phyloP scores from a whole-genome alignment of 192 early-diverging fungal genomes.

The Chytriomyces sp. region DNA sequence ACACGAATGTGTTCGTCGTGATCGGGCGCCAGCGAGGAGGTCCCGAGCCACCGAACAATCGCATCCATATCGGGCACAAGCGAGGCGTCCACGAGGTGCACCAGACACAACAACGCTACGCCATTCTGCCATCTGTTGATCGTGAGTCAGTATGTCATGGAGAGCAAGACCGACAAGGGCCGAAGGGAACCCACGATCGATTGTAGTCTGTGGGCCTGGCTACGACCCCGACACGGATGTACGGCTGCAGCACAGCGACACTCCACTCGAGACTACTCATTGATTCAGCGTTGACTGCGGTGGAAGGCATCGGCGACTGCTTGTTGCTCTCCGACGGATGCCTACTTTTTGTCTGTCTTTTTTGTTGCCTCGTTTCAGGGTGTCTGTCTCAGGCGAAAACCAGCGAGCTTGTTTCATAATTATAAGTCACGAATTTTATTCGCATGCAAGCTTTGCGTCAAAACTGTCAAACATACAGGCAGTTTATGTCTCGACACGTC shows the following conservation, averaged over 20 bases:
- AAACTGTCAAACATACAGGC: conserved; percentile 46
- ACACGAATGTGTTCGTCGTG: neutral
- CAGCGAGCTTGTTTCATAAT: too few relatives aligned
- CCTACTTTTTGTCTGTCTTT: too few relatives aligned
- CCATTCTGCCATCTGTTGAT: conserved; percentile 17
- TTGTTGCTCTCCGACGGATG: too few relatives aligned
- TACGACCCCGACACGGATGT: conserved; percentile 9
- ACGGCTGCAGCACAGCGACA: neutral
- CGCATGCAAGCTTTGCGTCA: conserved; percentile 55
- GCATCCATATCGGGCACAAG: conserved; percentile 18
- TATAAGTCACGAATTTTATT: too few relatives aligned
- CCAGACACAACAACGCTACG: conserved; percentile 13
- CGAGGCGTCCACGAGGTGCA: conserved; percentile 4
- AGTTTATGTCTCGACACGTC: neutral
- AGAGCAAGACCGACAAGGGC: neutral
- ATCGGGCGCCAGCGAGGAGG: neutral
- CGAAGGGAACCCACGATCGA: neutral
- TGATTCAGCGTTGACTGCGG: too few relatives aligned
- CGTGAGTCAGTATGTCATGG: too few relatives aligned
- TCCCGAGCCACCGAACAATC: neutral
- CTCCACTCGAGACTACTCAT: conserved; percentile 6
- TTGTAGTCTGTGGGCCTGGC: conserved; percentile 22
- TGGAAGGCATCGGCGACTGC: too few relatives aligned
- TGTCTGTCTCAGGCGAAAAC: too few relatives aligned
- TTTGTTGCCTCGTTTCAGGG: too few relatives aligned